phyloP scores from a whole-genome alignment of 495 filamentous ascomycete species.

The Xylaria venustula region DNA sequence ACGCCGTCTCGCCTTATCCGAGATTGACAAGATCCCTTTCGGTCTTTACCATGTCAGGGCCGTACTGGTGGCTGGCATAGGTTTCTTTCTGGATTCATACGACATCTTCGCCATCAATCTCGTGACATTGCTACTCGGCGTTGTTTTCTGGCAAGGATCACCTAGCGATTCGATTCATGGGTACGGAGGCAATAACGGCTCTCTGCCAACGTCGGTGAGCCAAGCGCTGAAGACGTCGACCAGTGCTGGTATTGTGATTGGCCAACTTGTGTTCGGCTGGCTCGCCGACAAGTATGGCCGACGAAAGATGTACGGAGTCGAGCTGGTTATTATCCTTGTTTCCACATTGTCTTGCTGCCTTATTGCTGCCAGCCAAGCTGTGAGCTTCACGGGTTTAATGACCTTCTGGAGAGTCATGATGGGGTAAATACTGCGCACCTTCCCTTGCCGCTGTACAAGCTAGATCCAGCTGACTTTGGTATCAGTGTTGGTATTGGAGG shows the following conservation, averaged over 20 bases:
- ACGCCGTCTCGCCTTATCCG: slow-evolving; percentile 65
- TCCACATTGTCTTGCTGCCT: slow-evolving; percentile 64
- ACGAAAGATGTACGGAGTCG: slow-evolving; percentile 75
- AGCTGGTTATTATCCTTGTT: slow-evolving; percentile 70
- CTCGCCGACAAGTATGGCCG: slow-evolving; percentile 67
- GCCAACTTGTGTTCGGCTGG: slow-evolving; percentile 71
- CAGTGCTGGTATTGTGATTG: slow-evolving; percentile 70
- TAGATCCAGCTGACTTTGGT: slow-evolving; percentile 10
- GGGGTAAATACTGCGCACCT: slow-evolving; percentile 36
- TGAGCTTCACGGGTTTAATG: slow-evolving; percentile 69
- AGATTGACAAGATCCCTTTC: slow-evolving; percentile 74
- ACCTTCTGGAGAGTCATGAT: slow-evolving; percentile 80
- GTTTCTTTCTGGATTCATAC: slow-evolving; percentile 78
- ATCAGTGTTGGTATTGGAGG: slow-evolving; percentile 62
- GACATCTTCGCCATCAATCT: slow-evolving; percentile 81
- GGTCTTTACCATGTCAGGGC: slow-evolving; percentile 75
- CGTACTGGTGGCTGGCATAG: slow-evolving; percentile 69
- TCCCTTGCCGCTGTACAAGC: background rate
- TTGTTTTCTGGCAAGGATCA: slow-evolving; percentile 65
- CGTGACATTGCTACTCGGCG: slow-evolving; percentile 65
- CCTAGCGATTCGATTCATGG: slow-evolving; percentile 30
- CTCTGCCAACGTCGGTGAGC: slow-evolving; percentile 56
- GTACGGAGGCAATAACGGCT: slow-evolving; percentile 43
- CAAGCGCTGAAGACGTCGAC: slow-evolving; percentile 75
- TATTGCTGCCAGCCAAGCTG: slow-evolving; percentile 51